Evolutionary conservation across 805 yeast genomes (phyloP).

Genomic region (Zygotorulaspora chibaensis): DNA sequence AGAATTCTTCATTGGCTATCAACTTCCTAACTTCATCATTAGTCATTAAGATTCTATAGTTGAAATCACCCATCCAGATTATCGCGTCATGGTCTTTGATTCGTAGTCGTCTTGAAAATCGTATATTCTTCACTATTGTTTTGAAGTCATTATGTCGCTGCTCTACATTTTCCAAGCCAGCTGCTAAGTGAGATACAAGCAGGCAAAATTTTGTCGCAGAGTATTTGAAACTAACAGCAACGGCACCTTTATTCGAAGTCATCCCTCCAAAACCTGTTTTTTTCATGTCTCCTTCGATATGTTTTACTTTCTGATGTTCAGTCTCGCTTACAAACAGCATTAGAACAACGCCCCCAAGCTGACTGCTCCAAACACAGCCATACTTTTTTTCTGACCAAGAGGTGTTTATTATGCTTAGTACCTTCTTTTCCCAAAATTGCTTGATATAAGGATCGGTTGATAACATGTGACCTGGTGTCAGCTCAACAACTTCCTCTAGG

Average conservation of each 20-base stretch:
- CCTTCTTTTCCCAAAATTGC: conserved; percentile 60
- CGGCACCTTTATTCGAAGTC: conserved; percentile 77
- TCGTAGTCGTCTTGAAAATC: conserved; percentile 53
- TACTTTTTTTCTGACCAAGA: conserved; percentile 42
- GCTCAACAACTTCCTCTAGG: conserved; percentile 83
- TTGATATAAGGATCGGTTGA: conserved; percentile 64
- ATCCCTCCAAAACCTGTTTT: conserved; percentile 95
- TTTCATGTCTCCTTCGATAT: conserved; percentile 67
- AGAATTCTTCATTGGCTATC: conserved; percentile 47
- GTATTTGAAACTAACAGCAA: conserved; percentile 61
- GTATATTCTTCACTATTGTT: conserved; percentile 63
- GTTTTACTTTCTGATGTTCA: conserved; percentile 48
- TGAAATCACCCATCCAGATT: conserved; percentile 92
- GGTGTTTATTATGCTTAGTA: conserved; percentile 45
- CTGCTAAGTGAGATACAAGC: conserved; percentile 86
- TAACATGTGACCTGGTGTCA: conserved; percentile 78
- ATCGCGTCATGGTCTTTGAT: conserved; percentile 77
- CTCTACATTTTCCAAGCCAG: conserved; percentile 75
- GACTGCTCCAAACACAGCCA: conserved; percentile 64
- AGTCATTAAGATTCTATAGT: conserved; percentile 70
- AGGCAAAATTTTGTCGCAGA: conserved; percentile 71
- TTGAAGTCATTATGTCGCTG: conserved; percentile 87
- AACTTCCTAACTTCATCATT: conserved; percentile 63
- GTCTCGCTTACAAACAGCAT: conserved; percentile 61
- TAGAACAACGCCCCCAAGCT: conserved; percentile 78